These are phyloP conservation scores for Fusarium torulosum DNA, from an alignment of 2,329 filamentous ascomycete genomes.

Conservation along the genomic window DNA sequence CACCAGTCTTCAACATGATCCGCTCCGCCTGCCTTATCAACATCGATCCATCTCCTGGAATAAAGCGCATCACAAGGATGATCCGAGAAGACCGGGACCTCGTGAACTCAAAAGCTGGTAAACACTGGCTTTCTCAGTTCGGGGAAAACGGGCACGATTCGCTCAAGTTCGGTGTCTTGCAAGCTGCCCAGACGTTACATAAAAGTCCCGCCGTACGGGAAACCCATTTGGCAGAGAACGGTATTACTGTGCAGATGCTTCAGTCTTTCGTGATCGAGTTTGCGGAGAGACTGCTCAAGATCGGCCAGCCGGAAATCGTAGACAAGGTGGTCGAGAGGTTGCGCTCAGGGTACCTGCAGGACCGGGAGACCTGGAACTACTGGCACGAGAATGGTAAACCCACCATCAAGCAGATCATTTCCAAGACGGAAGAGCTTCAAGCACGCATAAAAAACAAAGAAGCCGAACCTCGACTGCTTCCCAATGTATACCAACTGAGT, in stretches of 20 bases:
- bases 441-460: not conserved
- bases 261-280: constrained; percentile 19
- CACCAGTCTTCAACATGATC: constrained; percentile 34
- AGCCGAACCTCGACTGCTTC: constrained; percentile 9
- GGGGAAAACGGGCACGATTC: constrained; percentile 5
- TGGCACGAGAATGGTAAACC: constrained; percentile 44
- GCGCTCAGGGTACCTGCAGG: not conserved
- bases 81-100: constrained; percentile 45
- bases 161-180: constrained; percentile 8
- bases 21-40: constrained; percentile 40
- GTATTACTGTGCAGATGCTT: constrained; percentile 11
- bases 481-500: constrained; percentile 32
- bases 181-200: constrained; percentile 19
- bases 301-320: not conserved
- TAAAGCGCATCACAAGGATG: constrained; percentile 42
- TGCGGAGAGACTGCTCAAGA: constrained; percentile 8
- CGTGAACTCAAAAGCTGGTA: constrained; percentile 46
- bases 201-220: not conserved
- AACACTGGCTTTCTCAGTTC: constrained; percentile 50
- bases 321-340: not conserved
- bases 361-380: constrained; percentile 25
- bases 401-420: constrained; percentile 36
- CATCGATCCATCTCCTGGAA: constrained; percentile 38
- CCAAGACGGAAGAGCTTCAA: constrained; percentile 19
- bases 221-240: constrained; percentile 13